These are phyloP conservation scores for Cladosporium sp. DNA, from an alignment of 2,329 filamentous ascomycete genomes.

Conservation along the genomic window DNA sequence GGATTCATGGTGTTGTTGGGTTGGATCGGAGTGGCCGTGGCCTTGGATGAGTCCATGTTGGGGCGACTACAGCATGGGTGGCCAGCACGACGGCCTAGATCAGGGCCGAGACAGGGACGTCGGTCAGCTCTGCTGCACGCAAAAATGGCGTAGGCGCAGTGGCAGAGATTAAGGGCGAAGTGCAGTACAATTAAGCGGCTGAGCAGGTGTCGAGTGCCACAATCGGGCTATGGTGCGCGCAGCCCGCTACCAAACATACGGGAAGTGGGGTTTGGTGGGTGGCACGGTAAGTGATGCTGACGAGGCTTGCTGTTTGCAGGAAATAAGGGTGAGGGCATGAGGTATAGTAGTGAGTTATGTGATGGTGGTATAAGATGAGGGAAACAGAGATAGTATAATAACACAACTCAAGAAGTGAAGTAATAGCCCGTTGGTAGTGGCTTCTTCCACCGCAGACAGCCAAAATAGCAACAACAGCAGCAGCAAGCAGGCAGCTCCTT, in stretches of 20 bases:
- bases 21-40: slow-evolving; percentile 3
- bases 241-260: neutral
- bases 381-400: too few relatives aligned
- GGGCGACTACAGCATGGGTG: slow-evolving; percentile 5
- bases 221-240: slow-evolving; percentile 3
- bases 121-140: slow-evolving; percentile 9
- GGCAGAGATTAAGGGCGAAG: neutral
- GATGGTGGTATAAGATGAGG: too few relatives aligned
- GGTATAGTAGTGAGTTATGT: too few relatives aligned
- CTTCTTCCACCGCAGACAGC: too few relatives aligned
- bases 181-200: slow-evolving; percentile 2
- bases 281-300: too few relatives aligned
- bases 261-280: slow-evolving; percentile 2
- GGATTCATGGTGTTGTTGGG: slow-evolving; percentile 8
- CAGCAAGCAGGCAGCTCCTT: too few relatives aligned
- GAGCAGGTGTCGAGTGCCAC: slow-evolving; percentile 1
- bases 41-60: slow-evolving; percentile 6
- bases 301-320: too few relatives aligned
- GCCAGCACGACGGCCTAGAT: slow-evolving; percentile 3
- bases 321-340: too few relatives aligned
- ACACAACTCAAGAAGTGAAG: too few relatives aligned
- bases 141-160: neutral
- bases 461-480: too few relatives aligned
- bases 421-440: too few relatives aligned
- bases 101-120: slow-evolving; percentile 10